Base-by-base conservation (phyloP, 495 filamentous ascomycete species). In the Neurospora hispaniola region DNA sequence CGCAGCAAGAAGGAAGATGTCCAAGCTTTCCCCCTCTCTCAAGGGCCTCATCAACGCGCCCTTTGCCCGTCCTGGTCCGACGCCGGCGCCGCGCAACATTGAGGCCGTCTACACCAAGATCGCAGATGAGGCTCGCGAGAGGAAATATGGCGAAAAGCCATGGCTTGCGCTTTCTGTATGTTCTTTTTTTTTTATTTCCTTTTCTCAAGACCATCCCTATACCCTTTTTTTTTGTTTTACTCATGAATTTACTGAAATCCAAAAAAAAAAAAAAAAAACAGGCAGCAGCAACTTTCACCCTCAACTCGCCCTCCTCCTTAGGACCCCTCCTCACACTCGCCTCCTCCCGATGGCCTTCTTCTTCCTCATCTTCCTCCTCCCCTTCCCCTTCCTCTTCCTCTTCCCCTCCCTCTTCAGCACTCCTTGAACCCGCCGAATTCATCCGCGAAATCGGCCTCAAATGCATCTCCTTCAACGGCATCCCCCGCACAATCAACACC, bases 381-480 rank as follows among this genome's bases (percentile, higher is more conserved):
- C 5, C 35, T 38, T 35, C 35, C 35, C 5, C 35, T 35, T 35
- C 35, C 35, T 35, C 35, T 35, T 35, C 35, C 0, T 4, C 3
- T 5, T 5, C 35, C 35, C 35, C 35, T 78, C 62, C 73, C 80
- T 59, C 80, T 23, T 31, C 27, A 31, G 27, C 27, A 83, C 27
- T 38, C 31, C 82, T 89, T n/a, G 81, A 84, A 46, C 86, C 87
- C 8, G 91, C 91, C 66, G 91, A 93, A 78, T 80, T 93, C 23
- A 92, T 94, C 85, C 89, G 92, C 75, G 92, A 93, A 76, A 86
- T 93, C 76, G 92, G 90, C 4, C 85, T 94, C 54, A 94, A 94
- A 79, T 94, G 91, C 80, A 93, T 94, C 78, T 88, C 88, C 62
- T 93, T 94, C 85, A 94, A 94, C 81, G 92, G 92, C 46, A 91